These are phyloP conservation scores for Kluyveromyces nonfermentans DNA, from an alignment of 805 yeast species.

Conservation along the genomic window DNA sequence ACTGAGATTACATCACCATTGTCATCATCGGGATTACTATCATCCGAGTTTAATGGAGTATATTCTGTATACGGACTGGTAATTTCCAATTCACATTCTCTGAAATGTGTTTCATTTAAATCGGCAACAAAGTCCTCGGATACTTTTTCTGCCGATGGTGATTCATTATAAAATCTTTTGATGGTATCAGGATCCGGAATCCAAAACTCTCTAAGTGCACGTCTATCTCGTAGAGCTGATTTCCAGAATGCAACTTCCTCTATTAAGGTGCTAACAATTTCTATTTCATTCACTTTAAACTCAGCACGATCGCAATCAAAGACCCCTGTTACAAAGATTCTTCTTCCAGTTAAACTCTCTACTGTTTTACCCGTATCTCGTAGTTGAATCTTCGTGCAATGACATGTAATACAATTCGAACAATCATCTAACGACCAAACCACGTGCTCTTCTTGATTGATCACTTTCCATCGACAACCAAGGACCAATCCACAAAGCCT, in stretches of 20 bases:
- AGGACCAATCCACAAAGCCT: slow-evolving; percentile 31
- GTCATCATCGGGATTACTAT: too few relatives aligned
- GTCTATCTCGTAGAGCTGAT: slow-evolving; percentile 18
- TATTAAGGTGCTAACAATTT: slow-evolving; percentile 16
- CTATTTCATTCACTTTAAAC: slow-evolving; percentile 24
- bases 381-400: slow-evolving; percentile 16
- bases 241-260: slow-evolving; percentile 33
- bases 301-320: slow-evolving; percentile 20
- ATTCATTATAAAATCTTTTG: slow-evolving; percentile 5
- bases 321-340: slow-evolving; percentile 25
- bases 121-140: slow-evolving; percentile 11
- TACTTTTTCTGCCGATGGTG: neutral
- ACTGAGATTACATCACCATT: neutral
- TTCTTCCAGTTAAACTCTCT: slow-evolving; percentile 17
- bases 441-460: slow-evolving; percentile 12
- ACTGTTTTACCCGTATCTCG: slow-evolving; percentile 14
- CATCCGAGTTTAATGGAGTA: neutral
- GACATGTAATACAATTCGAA: slow-evolving; percentile 22
- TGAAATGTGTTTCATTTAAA: slow-evolving; percentile 12
- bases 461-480: slow-evolving; percentile 17
- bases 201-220: slow-evolving; percentile 30
- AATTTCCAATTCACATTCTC: slow-evolving; percentile 12
- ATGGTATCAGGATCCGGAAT: slow-evolving; percentile 13
- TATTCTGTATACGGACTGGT: slow-evolving; percentile 11
- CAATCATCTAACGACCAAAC: slow-evolving; percentile 19